These are phyloP conservation scores for Vitis labrusca DNA, from an alignment of 164 flowering plant species.

Conservation along the genomic window DNA sequence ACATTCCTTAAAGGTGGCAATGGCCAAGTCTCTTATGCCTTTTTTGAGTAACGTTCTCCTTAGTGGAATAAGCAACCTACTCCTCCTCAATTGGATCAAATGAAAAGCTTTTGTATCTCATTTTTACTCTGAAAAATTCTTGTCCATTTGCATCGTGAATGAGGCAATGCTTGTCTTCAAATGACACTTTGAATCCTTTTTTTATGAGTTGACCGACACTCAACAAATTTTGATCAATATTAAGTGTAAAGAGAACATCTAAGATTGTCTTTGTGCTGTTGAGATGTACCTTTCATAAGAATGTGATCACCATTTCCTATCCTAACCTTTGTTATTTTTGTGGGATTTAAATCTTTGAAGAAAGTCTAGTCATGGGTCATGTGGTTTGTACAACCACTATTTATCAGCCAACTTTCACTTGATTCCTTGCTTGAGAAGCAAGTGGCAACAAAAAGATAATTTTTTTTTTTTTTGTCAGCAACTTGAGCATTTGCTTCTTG, in stretches of 20 bases:
- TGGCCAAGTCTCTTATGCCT: conserved; percentile 10
- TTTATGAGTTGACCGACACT: background rate
- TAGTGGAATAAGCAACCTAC: no score
- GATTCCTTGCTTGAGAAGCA: background rate
- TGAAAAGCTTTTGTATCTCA: no score
- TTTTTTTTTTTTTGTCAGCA: background rate
- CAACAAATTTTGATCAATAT: conserved; percentile 10
- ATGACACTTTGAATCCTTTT: conserved; percentile 1
- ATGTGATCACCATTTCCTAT: conserved; percentile 7
- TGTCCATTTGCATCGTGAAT: background rate
- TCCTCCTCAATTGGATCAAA: no score
- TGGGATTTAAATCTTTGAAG: background rate
- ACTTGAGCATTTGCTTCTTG: conserved; percentile 1
- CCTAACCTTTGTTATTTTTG: background rate
- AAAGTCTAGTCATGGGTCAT: conserved; percentile 6
- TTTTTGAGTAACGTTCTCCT: no score
- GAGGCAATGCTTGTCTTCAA: conserved; percentile 1
- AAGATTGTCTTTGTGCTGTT: conserved; percentile 5
- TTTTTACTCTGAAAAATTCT: background rate
- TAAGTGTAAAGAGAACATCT: conserved; percentile 13
- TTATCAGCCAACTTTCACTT: conserved; percentile 6
- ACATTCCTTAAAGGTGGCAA: background rate
- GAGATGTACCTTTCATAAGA: background rate
- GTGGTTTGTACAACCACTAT: conserved; percentile 10
- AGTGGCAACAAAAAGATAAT: conserved; percentile 1